Percentiles rank a stretch among this genome's conserved stretches.
These are phyloP conservation scores for Cordyceps farinosa DNA, from an alignment of 2,329 filamentous ascomycete species.

Conservation along the genomic window DNA sequence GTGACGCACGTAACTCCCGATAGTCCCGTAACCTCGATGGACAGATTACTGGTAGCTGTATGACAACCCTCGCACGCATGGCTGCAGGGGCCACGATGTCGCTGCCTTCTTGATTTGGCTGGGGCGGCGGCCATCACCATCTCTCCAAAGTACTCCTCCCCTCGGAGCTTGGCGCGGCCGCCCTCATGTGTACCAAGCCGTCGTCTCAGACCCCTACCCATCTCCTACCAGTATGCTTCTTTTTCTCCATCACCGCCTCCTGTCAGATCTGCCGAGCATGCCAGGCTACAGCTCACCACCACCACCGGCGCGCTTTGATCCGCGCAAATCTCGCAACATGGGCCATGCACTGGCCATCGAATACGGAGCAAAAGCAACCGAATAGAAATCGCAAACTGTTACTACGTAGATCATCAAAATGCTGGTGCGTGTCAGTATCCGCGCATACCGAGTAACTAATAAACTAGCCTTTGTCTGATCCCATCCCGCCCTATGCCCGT, in stretches of 20 bases:
- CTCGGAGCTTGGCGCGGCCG: background rate
- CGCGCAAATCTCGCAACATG: background rate
- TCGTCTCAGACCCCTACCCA: background rate
- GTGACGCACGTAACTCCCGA: background rate
- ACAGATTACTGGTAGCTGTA: background rate
- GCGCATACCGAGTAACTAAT: no score
- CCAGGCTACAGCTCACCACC: background rate
- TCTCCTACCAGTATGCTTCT: background rate
- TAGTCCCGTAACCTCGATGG: background rate
- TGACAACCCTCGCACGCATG: background rate
- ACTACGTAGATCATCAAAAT: background rate
- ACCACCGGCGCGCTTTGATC: background rate
- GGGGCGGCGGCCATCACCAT: background rate
- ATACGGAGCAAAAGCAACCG: background rate
- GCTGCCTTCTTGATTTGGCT: background rate
- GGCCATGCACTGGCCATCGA: no score
- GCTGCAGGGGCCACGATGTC: background rate
- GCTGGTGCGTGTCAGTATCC: background rate
- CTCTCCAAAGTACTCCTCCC: background rate
- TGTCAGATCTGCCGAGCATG: conserved; percentile 4
- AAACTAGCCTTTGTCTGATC: background rate
- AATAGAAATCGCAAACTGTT: background rate
- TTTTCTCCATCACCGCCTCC: background rate
- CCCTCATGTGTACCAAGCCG: no score
- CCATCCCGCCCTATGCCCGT: background rate